Conservation (phyloP, 1,284 basidiomycete species). For the Coniferiporia sulphurascens region DNA sequence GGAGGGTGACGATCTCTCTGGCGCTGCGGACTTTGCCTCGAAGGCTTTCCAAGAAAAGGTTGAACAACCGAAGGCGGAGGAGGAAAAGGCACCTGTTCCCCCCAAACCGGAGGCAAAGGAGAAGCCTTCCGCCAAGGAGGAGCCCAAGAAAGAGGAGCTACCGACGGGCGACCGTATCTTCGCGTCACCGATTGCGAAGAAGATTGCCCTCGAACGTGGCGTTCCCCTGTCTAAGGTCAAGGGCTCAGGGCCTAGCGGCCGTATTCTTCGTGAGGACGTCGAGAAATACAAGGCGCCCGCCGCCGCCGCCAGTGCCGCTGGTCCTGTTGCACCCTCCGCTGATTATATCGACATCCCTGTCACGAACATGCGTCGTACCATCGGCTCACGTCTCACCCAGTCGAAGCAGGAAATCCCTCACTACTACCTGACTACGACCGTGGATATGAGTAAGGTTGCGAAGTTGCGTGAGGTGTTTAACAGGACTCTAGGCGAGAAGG, state of each 20-base stretch:
- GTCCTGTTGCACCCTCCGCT: slow-evolving; percentile 39
- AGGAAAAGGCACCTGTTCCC: slow-evolving; percentile 32
- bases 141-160: slow-evolving; percentile 46
- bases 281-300: slow-evolving; percentile 76
- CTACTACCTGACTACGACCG: slow-evolving; percentile 94
- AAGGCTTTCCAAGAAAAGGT: slow-evolving; percentile 46
- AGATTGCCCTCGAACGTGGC: slow-evolving; percentile 93
- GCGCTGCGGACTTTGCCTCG: slow-evolving; percentile 72
- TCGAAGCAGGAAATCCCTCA: slow-evolving; percentile 95
- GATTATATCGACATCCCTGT: slow-evolving; percentile 92
- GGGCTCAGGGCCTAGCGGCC: slow-evolving; percentile 90
- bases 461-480: slow-evolving; percentile 98
- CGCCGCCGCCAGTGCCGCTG: slow-evolving; percentile 36
- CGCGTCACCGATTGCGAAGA: slow-evolving; percentile 93
- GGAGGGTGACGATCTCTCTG: slow-evolving; percentile 90
- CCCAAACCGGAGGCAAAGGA: slow-evolving; percentile 40
- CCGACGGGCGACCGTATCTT: slow-evolving; percentile 80
- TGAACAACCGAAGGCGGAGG: slow-evolving; percentile 31
- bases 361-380: slow-evolving; percentile 92
- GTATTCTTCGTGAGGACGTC: slow-evolving; percentile 92
- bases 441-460: slow-evolving; percentile 95
- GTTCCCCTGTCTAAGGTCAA: slow-evolving; percentile 90
- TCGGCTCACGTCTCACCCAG: slow-evolving; percentile 87
- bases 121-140: slow-evolving; percentile 32
- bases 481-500: slow-evolving; percentile 79